Conservation (phyloP, 441 rosid genomes). For the Kokia cookei region DNA sequence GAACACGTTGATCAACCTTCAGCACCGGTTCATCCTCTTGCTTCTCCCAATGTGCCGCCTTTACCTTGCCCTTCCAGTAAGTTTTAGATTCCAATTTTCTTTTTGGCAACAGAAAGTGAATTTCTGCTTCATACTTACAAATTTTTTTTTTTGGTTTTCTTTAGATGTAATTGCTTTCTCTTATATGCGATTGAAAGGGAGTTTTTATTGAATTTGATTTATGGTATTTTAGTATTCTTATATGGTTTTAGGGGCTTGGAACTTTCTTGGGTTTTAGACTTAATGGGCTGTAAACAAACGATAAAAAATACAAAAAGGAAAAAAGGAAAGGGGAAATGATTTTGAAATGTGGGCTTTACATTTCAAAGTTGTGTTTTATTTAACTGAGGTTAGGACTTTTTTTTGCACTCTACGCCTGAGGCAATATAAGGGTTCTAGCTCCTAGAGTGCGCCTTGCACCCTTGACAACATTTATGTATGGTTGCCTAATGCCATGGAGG, state of each 20-base stretch:
- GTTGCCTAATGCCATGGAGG: no score
- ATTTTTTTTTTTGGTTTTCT: background rate
- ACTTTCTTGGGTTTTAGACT: background rate
- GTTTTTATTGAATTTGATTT: background rate
- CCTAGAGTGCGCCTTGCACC: no score
- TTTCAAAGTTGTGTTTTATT: background rate
- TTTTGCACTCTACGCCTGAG: no score
- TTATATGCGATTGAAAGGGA: background rate
- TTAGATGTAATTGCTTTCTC: background rate
- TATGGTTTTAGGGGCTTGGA: background rate
- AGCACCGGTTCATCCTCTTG: background rate
- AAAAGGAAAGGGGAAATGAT: background rate
- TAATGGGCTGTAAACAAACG: background rate
- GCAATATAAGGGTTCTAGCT: no score
- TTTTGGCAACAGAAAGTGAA: background rate
- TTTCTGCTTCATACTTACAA: background rate
- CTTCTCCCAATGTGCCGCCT: background rate
- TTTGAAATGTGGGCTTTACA: background rate
- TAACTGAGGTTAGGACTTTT: no score
- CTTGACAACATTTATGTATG: no score
- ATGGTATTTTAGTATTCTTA: background rate
- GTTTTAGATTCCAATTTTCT: background rate
- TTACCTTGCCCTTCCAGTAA: background rate
- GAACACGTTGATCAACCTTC: background rate
- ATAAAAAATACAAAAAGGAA: background rate